A percentile compares a stretch with the other conserved stretches of the same genome.
Evolutionary conservation across 306 rosid species (phyloP).

Genomic region (Ammopiptanthus mongolicus): DNA sequence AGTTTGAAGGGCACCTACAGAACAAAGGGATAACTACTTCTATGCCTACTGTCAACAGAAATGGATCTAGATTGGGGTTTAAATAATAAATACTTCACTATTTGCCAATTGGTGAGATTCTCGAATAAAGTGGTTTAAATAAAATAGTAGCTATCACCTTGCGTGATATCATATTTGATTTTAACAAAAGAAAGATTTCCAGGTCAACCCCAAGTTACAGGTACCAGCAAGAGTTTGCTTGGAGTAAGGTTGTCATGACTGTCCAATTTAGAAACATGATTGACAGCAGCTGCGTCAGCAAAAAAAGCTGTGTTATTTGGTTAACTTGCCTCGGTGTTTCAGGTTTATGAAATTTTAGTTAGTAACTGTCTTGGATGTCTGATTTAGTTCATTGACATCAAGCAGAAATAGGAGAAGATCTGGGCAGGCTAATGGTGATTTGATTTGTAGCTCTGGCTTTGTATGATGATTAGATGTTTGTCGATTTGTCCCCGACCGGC

Average conservation of each 20-base stretch:
- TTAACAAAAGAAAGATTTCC: slow-evolving; percentile 41
- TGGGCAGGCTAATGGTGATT: neutral
- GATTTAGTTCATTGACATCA: slow-evolving; percentile 17
- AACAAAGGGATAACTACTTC: slow-evolving; percentile 49
- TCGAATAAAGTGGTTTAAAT: slow-evolving; percentile 34
- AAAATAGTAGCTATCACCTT: slow-evolving; percentile 42
- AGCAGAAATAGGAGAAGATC: neutral
- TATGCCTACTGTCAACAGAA: slow-evolving; percentile 28
- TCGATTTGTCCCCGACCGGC: no score
- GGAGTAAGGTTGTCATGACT: slow-evolving; percentile 26
- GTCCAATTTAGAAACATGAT: slow-evolving; percentile 65
- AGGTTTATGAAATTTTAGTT: slow-evolving; percentile 50
- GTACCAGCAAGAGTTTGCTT: slow-evolving; percentile 53
- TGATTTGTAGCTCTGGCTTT: neutral
- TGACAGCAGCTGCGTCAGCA: slow-evolving; percentile 79
- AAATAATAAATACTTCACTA: slow-evolving; percentile 13
- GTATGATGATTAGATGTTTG: no score
- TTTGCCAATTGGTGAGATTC: slow-evolving; percentile 51
- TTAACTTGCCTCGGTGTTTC: slow-evolving; percentile 96
- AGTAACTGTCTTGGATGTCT: neutral
- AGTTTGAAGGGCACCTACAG: slow-evolving; percentile 54
- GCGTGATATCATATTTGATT: slow-evolving; percentile 40
- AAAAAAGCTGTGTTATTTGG: slow-evolving; percentile 95
- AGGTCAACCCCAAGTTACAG: slow-evolving; percentile 52
- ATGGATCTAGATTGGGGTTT: slow-evolving; percentile 34